Evolutionary conservation across 2,329 filamentous ascomycete species (phyloP), one percentile per base, ranked within the genome.

Genomic region (Lecanicillium sp.): DNA sequence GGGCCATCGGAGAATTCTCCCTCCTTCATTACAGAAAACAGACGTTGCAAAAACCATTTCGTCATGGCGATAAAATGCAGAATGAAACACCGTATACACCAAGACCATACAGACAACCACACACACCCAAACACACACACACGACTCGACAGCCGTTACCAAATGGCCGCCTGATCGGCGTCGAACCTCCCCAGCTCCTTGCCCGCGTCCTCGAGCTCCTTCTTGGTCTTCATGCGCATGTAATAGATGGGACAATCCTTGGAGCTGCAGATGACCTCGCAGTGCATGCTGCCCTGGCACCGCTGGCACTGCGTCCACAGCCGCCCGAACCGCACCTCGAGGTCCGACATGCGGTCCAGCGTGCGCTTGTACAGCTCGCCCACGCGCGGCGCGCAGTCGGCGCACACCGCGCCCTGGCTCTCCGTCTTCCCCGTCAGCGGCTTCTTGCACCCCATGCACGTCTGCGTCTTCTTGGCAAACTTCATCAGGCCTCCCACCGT

Each of bases 211-310:
- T 97, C 91, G 32, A 97, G 83, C 65, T 98, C 93, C 74, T 98
- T 98, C 78, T 96, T 95, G 26, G 91, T 91, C 77, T 98, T 98
- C 93, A 98, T 98, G 4, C 93, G 83, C 93, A 98, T 98, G 67
- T 98, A 98, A 68, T 98, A 98, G 61, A 98, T 98, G 1, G 93
- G 93, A 63, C 93, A 98, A 72, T 98, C 93, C 65, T 90, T 87
- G 64, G 86, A 91, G 54, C 86, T 90, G 72, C 93, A 98, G 58
- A 98, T 97, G 47, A 98, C 94, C 67, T 98, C 93, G 65, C 89
- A 93, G 70, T 98, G 93, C 78, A 98, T 86, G 71, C 90, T 96
- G 47, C 90, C 93, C 71, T 98, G 93, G 66, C 93, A 98, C 35
- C 93, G 78, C 71, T 98, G 93, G 65, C 93, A 98, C 67, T 98